Conservation (phyloP, 495 filamentous ascomycete species). For the Lepraria neglecta region DNA sequence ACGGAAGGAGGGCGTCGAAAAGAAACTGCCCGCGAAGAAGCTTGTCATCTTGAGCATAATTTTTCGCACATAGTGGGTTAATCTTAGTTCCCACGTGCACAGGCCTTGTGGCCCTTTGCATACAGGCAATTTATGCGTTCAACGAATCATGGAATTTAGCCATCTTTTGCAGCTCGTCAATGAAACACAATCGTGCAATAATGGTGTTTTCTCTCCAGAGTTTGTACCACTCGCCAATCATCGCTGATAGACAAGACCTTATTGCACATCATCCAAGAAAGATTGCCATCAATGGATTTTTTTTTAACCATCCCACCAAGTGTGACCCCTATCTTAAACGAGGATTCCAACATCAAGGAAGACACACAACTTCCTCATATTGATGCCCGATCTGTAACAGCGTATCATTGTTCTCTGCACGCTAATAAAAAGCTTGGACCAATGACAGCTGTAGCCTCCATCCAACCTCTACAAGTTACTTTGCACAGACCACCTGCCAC, state of each 20-base stretch:
- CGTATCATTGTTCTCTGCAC: neutral
- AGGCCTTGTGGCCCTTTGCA: neutral
- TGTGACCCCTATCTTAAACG: neutral
- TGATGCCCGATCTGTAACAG: neutral
- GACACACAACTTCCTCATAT: no score
- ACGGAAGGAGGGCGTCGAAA: neutral
- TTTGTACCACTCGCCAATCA: neutral
- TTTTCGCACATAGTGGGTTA: slow-evolving; percentile 2
- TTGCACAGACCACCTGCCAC: slow-evolving; percentile 3
- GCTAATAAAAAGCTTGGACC: neutral
- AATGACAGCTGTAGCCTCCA: neutral
- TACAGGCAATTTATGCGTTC: neutral
- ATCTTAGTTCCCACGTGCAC: neutral
- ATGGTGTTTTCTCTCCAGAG: neutral
- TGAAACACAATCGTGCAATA: neutral
- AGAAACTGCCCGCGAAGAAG: neutral
- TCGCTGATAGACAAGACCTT: neutral
- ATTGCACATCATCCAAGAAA: neutral
- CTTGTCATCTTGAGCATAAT: neutral
- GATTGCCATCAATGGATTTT: neutral
- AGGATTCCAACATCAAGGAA: no score
- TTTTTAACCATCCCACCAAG: neutral
- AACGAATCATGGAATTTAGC: neutral
- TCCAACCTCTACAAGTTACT: neutral
- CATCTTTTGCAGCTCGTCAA: slow-evolving; percentile 1